These are phyloP conservation scores for Nadsonia fulvescens DNA, from an alignment of 805 yeast species.

Conservation along the genomic window DNA sequence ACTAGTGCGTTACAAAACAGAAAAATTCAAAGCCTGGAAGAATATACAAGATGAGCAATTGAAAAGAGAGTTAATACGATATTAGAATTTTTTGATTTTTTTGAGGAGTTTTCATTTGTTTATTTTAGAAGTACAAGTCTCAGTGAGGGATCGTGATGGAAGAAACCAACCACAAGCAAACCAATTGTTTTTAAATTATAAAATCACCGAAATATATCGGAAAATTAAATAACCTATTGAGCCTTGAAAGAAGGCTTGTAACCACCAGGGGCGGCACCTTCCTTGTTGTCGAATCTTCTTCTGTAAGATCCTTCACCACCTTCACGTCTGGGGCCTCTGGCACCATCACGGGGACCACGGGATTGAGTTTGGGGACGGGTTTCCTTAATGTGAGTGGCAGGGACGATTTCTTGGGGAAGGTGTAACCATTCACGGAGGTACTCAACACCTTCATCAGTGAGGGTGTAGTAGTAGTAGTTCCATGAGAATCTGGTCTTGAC, in stretches of 20 bases:
- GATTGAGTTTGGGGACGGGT: conserved; percentile 56
- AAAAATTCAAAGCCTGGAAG: no score
- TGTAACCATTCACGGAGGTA: conserved; percentile 95
- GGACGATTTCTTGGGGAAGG: conserved; percentile 97
- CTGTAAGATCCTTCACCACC: conserved; percentile 34
- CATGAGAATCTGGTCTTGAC: conserved; percentile 99
- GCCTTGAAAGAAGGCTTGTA: conserved; percentile 22
- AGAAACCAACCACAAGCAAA: no score
- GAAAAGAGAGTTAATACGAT: no score
- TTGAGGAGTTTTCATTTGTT: no score
- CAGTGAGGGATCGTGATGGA: no score
- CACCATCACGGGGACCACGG: conserved; percentile 14
- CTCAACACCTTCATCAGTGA: conserved; percentile 98
- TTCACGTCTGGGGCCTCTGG: conserved; percentile 40
- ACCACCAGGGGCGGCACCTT: conserved; percentile 16
- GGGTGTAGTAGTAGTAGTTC: conserved; percentile 99
- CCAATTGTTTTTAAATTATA: no score
- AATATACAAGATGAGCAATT: no score
- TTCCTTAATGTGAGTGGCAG: conserved; percentile 92
- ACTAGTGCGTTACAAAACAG: no score
- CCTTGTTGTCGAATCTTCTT: conserved; percentile 40
- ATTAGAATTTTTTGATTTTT: no score
- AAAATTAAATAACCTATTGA: conserved; percentile 9
- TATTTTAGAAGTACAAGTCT: no score
- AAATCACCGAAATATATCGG: no score